Evolutionary conservation across 2,329 filamentous ascomycete species (phyloP).

Genomic region (Colletotrichum sp.): DNA sequence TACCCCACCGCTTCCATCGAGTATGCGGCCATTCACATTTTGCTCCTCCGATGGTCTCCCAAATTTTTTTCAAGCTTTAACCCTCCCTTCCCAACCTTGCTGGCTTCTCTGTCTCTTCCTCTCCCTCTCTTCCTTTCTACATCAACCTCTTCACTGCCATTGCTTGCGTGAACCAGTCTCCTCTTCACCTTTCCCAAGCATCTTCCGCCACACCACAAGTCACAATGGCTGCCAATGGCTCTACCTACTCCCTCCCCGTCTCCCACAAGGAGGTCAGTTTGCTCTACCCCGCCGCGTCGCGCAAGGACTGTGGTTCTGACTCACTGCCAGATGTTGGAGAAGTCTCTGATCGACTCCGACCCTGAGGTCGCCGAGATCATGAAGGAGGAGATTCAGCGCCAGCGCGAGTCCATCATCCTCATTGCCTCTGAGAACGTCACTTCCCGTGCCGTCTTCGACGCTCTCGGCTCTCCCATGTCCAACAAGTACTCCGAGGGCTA

Average conservation of each 20-base stretch:
- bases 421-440: conserved; percentile 99
- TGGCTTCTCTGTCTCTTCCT: background rate
- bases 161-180: conserved; percentile 12
- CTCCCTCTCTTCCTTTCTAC: background rate
- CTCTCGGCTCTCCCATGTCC: conserved; percentile 91
- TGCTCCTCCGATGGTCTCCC: conserved; percentile 16
- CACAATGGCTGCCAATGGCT: conserved; percentile 45
- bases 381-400: conserved; percentile 94
- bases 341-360: conserved; percentile 88
- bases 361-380: conserved; percentile 96
- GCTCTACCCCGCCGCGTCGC: conserved; percentile 8
- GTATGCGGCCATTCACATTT: conserved; percentile 18
- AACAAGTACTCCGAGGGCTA: conserved; percentile 99
- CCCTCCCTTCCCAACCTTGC: conserved; percentile 14
- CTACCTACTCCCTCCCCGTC: conserved; percentile 58
- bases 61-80: conserved; percentile 15
- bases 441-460: conserved; percentile 96
- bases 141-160: conserved; percentile 12
- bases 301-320: conserved; percentile 33
- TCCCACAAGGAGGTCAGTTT: conserved; percentile 58
- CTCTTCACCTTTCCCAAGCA: background rate
- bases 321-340: conserved; percentile 83
- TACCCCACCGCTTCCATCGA: conserved; percentile 18
- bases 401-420: conserved; percentile 97
- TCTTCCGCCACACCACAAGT: conserved; percentile 8